Percentiles rank a stretch among this genome's conserved stretches.
phyloP scores from a whole-genome alignment of 371 early-diverging fungal genomes.

The Apophysomyces variabilis region DNA sequence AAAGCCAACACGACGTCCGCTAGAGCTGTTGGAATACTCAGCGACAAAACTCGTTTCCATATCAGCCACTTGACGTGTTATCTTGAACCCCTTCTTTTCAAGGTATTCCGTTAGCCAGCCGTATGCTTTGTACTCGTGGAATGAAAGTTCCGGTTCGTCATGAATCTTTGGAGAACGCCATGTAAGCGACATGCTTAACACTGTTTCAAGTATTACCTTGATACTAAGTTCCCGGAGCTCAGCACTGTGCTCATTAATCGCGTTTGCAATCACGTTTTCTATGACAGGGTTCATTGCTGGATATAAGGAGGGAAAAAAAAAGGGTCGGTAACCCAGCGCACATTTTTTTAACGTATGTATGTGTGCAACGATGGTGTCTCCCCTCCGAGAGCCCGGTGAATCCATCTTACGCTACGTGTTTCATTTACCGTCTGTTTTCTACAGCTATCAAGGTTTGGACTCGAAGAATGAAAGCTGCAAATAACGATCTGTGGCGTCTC shows the following conservation, averaged over 20 bases:
- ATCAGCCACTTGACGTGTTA: slow-evolving; percentile 56
- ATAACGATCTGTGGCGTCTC: too few species aligned
- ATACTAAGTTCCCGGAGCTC: slow-evolving; percentile 58
- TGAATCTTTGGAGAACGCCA: slow-evolving; percentile 50
- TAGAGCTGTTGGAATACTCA: slow-evolving; percentile 47
- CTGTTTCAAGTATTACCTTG: slow-evolving; percentile 31
- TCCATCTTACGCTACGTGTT: neutral
- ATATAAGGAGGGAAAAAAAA: neutral
- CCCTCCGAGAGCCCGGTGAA: slow-evolving; percentile 10
- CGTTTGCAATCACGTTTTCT: slow-evolving; percentile 32
- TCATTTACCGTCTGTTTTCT: neutral
- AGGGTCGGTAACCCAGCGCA: slow-evolving; percentile 1
- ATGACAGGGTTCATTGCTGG: slow-evolving; percentile 21
- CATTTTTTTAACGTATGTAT: slow-evolving; percentile 7
- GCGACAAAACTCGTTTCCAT: slow-evolving; percentile 71
- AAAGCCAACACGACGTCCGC: slow-evolving; percentile 54
- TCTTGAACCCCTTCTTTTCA: slow-evolving; percentile 56
- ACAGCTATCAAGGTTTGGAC: neutral
- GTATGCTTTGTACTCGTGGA: slow-evolving; percentile 59
- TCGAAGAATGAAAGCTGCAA: neutral
- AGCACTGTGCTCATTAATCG: slow-evolving; percentile 42
- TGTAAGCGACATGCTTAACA: neutral
- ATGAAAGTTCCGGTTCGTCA: slow-evolving; percentile 65
- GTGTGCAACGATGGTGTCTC: neutral
- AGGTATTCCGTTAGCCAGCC: slow-evolving; percentile 60